phyloP scores from a whole-genome alignment of 2,329 filamentous ascomycete species.

The Exophiala oligosperma region DNA sequence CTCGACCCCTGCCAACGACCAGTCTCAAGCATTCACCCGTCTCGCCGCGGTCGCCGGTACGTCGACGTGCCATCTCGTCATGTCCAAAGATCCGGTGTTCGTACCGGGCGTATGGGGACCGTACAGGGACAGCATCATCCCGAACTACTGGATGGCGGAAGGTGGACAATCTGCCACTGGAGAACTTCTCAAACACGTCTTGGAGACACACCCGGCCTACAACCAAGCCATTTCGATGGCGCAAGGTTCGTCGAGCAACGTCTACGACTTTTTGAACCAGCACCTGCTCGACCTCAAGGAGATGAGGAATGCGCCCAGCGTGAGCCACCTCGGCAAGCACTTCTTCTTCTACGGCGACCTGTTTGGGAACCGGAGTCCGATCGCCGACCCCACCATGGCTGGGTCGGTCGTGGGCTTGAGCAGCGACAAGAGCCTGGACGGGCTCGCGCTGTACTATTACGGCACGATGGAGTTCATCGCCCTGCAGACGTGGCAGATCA shows the following conservation, averaged over 20 bases:
- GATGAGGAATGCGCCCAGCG: constrained; percentile 67
- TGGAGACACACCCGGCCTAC: constrained; percentile 92
- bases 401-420: constrained; percentile 84
- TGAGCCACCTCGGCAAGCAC: constrained; percentile 85
- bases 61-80: constrained; percentile 94
- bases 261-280: constrained; percentile 92
- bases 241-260: constrained; percentile 78
- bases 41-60: constrained; percentile 94
- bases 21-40: constrained; percentile 89
- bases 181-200: constrained; percentile 87
- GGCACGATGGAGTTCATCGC: constrained; percentile 98
- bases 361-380: constrained; percentile 92
- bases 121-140: constrained; percentile 89
- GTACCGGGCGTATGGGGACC: constrained; percentile 96
- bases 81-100: constrained; percentile 91
- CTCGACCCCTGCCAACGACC: constrained; percentile 72
- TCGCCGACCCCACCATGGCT: constrained; percentile 91
- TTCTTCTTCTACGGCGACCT: constrained; percentile 99
- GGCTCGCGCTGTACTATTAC: constrained; percentile 90
- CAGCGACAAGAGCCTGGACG: constrained; percentile 82
- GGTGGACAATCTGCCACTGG: constrained; percentile 96
- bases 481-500: constrained; percentile 92
- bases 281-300: constrained; percentile 76
- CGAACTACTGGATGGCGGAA: constrained; percentile 94
- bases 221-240: constrained; percentile 76